phyloP scores from a whole-genome alignment of 73 alveolate species.

The Uronychia setigera region DNA sequence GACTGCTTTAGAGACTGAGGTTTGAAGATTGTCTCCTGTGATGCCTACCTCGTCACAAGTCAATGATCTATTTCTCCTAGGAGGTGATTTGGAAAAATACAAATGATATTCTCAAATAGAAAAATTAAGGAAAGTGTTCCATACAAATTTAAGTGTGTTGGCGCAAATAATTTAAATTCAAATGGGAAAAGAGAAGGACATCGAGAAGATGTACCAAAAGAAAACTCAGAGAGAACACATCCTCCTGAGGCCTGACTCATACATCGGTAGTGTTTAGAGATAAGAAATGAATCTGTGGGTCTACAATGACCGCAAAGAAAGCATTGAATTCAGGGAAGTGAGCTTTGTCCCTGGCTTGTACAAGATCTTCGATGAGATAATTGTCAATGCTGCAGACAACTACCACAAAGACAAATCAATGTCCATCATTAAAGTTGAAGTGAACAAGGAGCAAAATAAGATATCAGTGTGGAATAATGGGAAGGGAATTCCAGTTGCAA shows the following conservation, averaged over 20 bases:
- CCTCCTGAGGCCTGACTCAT: conserved; percentile 98
- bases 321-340: conserved; percentile 82
- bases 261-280: conserved; percentile 95
- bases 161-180: too few species aligned
- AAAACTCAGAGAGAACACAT: conserved; percentile 93
- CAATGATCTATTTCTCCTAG: too few species aligned
- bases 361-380: conserved; percentile 96
- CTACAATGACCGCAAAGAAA: conserved; percentile 72
- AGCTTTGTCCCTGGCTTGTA: conserved; percentile 96
- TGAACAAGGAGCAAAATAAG: conserved; percentile 75
- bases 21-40: too few species aligned
- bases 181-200: conserved; percentile 39
- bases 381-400: conserved; percentile 99
- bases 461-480: conserved; percentile 95
- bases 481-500: conserved; percentile 91
- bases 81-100: too few species aligned
- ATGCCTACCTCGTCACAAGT: too few species aligned
- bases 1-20: too few species aligned
- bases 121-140: too few species aligned
- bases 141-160: too few species aligned
- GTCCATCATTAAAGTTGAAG: conserved; percentile 87
- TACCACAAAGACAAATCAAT: conserved; percentile 89
- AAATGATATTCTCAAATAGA: too few species aligned
- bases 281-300: conserved; percentile 85
- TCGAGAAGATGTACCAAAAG: conserved; percentile 93